Conservation (phyloP, 345 rosid species). For the Melaleuca quinquenervia region DNA sequence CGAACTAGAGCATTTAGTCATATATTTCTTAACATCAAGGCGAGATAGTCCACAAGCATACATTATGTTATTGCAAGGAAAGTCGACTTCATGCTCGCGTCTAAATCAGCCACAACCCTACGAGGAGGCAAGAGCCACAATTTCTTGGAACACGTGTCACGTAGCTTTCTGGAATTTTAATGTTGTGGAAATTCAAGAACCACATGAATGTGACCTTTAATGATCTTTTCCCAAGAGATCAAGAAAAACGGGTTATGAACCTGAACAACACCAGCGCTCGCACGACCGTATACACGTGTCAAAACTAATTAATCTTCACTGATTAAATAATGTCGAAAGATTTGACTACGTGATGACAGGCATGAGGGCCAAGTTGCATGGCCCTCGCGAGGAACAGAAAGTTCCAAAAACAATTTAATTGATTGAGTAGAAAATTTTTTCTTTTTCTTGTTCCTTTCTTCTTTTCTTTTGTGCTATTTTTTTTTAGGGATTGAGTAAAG, state of each 20-base stretch:
- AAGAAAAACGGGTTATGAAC: background rate
- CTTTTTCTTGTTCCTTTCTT: background rate
- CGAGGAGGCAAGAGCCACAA: background rate
- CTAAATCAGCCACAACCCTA: background rate
- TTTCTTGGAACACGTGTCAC: background rate
- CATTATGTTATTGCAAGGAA: background rate
- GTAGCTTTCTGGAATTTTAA: background rate
- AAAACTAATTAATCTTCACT: background rate
- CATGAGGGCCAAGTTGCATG: background rate
- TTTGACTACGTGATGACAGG: background rate
- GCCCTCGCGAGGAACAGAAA: background rate
- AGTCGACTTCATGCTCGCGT: background rate
- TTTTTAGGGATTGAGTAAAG: background rate
- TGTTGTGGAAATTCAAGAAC: background rate
- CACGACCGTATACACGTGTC: background rate
- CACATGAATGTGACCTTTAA: background rate
- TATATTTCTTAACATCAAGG: background rate
- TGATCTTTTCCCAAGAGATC: background rate
- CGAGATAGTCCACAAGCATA: background rate
- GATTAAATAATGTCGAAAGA: background rate
- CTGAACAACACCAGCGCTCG: background rate
- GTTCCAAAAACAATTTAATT: background rate
- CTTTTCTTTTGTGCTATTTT: too few relatives aligned
- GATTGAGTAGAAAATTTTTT: background rate
- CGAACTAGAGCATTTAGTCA: background rate